phyloP scores from a whole-genome alignment of 139 green algal species.

The Chlamydomonas applanata region DNA sequence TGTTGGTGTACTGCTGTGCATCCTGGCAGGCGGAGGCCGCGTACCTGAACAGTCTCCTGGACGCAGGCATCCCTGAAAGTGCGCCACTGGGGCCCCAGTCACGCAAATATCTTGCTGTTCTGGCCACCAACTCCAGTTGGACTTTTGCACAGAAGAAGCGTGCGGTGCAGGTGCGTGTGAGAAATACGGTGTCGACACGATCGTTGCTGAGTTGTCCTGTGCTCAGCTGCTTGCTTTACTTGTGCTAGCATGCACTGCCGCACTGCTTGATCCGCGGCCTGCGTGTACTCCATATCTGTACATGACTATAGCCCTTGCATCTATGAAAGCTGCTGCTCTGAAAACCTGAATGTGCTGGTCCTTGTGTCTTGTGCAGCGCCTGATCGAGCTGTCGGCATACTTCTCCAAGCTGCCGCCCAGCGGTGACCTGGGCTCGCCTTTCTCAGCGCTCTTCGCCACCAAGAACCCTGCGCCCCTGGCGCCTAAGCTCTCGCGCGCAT shows the following conservation, averaged over 20 bases:
- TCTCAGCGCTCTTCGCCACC: conserved; percentile 16
- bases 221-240: neutral
- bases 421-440: conserved; percentile 13
- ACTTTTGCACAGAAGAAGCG: conserved; percentile 17
- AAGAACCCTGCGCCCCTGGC: neutral
- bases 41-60: neutral
- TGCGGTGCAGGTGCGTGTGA: conserved; percentile 4
- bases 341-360: neutral
- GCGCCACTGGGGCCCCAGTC: conserved; percentile 8
- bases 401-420: conserved; percentile 3
- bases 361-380: conserved; percentile 5
- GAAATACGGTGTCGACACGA: neutral
- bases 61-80: neutral
- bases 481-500: too few relatives aligned
- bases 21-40: conserved; percentile 7
- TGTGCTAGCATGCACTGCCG: too few relatives aligned
- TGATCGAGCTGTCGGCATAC: conserved; percentile 11
- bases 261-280: too few relatives aligned
- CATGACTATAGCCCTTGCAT: too few relatives aligned
- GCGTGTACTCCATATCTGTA: too few relatives aligned
- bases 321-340: too few relatives aligned
- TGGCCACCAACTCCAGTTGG: conserved; percentile 18
- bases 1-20: too few relatives aligned
- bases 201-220: neutral
- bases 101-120: neutral